Base-by-base conservation (phyloP, 208 protist species). In the Trypanosoma rangeli region DNA sequence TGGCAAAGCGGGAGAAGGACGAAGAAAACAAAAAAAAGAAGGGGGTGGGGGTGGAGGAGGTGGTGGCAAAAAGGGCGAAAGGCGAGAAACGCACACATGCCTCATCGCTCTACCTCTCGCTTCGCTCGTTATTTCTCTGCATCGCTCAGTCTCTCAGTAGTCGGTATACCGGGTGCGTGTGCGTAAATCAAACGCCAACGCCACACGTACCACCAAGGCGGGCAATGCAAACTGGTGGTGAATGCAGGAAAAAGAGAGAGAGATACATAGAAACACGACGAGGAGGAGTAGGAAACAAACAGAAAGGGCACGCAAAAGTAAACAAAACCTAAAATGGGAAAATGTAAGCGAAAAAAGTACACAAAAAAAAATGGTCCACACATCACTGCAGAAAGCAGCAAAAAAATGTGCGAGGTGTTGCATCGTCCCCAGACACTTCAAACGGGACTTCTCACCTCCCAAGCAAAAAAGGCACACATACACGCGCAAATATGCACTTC, bases 401-500 rank as follows among this genome's bases (percentile, higher is more conserved):
- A 56, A 56, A 56, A 29, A 56, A 5, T 29, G 10, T 15, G 20
- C 5, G 20, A 56, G 9, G 26, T n/a, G n/a, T 1, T 29, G n/a
- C 50, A 29, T 31, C 50, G 3, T 24, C 16, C 50, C 50, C 5
- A 9, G 20, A 56, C 50, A 9, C 26, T 15, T 1, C 26, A 56
- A 15, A 0, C n/a, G 20, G 50, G n/a, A 18, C 20, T 15, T 15
- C 1, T 3, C n/a, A 29, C 13, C 13, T 5, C 50, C 1, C 50
- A 15, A 15, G 50, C 42, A 64, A 48, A 15, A 48, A 29, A 52
- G 5, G 52, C 10, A 13, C 60, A 64, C 60, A 53, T 18, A 64
- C 60, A 64, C 10, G 18, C 22, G 18, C 16, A 67, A 56, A 56
- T 26, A 7, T 37, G 22, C 10, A 22, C 42, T 18, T 46, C 13